A percentile compares a stretch with the other conserved stretches of the same genome.
These are phyloP conservation scores for Pseudogymnoascus sp. DNA, from an alignment of 2,329 filamentous ascomycete species.

Conservation along the genomic window DNA sequence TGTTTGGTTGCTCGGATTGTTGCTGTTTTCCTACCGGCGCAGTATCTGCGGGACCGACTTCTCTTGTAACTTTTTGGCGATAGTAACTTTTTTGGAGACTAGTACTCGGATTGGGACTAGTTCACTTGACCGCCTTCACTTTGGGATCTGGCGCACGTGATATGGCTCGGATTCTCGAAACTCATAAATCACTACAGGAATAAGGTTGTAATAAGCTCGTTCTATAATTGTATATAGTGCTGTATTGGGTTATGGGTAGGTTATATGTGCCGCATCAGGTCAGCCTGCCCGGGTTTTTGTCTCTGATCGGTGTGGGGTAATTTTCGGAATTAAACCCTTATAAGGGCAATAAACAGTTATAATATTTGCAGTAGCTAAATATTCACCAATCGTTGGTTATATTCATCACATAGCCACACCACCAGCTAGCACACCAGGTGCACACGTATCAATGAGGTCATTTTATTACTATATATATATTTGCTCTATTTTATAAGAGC, in stretches of 20 bases:
- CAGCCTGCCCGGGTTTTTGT: background rate
- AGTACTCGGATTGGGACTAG: slow-evolving; percentile 7
- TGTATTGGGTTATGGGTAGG: background rate
- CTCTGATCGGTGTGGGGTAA: background rate
- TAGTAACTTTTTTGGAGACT: slow-evolving; percentile 9
- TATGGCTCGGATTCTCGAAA: background rate
- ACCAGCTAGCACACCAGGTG: background rate
- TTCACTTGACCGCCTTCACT: slow-evolving; percentile 4
- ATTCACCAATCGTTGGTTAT: background rate
- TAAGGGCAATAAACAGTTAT: background rate
- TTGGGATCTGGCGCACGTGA: background rate
- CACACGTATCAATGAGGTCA: background rate
- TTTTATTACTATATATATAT: background rate
- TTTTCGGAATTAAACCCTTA: background rate
- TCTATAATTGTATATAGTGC: background rate
- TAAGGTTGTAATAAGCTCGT: background rate
- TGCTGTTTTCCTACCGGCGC: slow-evolving; percentile 1
- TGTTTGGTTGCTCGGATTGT: background rate
- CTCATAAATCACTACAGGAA: background rate
- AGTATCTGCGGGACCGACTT: slow-evolving; percentile 3
- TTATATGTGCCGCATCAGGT: background rate
- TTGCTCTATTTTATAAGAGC: background rate
- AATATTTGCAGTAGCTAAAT: background rate
- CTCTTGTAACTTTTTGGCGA: slow-evolving; percentile 6
- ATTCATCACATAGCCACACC: background rate